These are phyloP conservation scores for Fusarium aywerte DNA, from an alignment of 2,329 filamentous ascomycete species.

Conservation along the genomic window DNA sequence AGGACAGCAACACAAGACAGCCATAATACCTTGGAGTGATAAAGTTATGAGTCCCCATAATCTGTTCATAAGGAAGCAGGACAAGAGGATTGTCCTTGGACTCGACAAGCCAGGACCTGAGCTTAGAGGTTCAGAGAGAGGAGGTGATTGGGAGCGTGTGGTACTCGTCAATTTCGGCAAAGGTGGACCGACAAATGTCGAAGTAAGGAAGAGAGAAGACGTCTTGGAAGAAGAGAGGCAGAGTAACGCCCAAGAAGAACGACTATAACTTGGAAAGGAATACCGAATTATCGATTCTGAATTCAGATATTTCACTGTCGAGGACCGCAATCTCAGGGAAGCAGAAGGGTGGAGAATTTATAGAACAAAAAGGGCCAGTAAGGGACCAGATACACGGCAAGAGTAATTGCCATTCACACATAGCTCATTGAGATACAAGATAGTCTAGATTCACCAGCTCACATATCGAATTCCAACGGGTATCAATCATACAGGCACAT, in stretches of 20 bases:
- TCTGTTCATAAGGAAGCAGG: conserved; percentile 57
- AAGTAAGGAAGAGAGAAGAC: conserved; percentile 63
- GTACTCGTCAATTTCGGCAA: conserved; percentile 65
- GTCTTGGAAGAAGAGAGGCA: conserved; percentile 59
- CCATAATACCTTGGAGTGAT: conserved; percentile 65
- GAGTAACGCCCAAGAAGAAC: conserved; percentile 40
- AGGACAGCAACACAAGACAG: conserved; percentile 55
- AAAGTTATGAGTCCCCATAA: conserved; percentile 70
- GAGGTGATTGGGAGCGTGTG: conserved; percentile 69
- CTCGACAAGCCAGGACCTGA: conserved; percentile 69
- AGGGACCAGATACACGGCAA: background rate
- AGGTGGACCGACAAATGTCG: conserved; percentile 63
- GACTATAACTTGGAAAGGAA: conserved; percentile 41
- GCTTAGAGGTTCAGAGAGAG: conserved; percentile 58
- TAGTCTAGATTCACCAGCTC: conserved; percentile 21
- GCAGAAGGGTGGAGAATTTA: too few species aligned
- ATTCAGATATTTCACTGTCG: too few species aligned
- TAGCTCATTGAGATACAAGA: conserved; percentile 22
- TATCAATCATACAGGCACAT: conserved; percentile 41
- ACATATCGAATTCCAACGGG: conserved; percentile 32
- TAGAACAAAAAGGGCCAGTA: background rate
- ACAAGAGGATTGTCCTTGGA: conserved; percentile 62
- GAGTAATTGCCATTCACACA: background rate
- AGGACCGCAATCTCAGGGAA: too few species aligned
- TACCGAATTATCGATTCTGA: too few species aligned